Conservation (phyloP, 208 protist species). For the Tritrichomonas foetus region DNA sequence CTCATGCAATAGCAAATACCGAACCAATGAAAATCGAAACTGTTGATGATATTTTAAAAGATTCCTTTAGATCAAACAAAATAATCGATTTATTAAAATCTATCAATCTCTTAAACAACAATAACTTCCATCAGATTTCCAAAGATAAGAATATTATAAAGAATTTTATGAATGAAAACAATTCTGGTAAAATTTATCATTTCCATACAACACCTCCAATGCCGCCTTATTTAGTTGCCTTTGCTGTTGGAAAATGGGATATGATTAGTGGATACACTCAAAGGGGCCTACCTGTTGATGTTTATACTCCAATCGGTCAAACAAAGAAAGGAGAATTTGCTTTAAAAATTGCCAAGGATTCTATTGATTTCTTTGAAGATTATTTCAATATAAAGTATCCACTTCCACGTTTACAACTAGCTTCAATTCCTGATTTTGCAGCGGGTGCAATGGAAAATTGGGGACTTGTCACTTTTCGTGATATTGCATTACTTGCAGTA, state of each 20-base stretch:
- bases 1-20: background rate
- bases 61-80: background rate
- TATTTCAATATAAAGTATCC: background rate
- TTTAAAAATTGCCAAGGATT: background rate
- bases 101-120: background rate
- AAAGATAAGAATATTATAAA: too few relatives aligned
- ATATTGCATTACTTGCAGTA: background rate
- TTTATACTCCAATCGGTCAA: background rate
- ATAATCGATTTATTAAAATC: too few relatives aligned
- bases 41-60: background rate
- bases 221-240: background rate
- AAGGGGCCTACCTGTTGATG: background rate
- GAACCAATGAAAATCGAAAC: background rate
- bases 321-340: background rate
- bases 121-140: too few relatives aligned
- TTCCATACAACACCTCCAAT: background rate
- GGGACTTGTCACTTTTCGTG: slow-evolving; percentile 34
- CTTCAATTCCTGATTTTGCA: slow-evolving; percentile 11
- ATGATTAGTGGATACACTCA: background rate
- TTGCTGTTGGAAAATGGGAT: background rate
- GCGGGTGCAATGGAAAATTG: slow-evolving; percentile 38
- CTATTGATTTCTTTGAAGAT: background rate
- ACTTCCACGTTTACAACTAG: background rate
- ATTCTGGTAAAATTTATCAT: background rate
- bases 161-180: too few relatives aligned